Base-by-base conservation (phyloP, 306 rosid genomes). In the Vachellia pachyceras region DNA sequence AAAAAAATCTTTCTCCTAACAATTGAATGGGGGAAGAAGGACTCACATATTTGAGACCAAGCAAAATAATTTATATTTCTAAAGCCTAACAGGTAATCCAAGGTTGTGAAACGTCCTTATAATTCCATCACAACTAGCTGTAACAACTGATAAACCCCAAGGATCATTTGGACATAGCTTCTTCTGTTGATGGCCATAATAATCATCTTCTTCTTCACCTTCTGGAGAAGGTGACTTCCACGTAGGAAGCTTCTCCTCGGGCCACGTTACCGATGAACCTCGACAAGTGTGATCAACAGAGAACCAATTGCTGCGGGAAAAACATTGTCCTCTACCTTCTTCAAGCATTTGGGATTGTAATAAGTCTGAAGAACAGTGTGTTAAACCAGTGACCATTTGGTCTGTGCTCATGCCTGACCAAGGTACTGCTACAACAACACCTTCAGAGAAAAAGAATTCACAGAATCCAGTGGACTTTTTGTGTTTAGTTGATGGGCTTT, bases 41-140 rank as follows among this genome's bases (percentile, higher is more conserved):
- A 17, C 37, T 58, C 17, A 58, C 3, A 23, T 0, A 25, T 25
- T 23, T 58, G 6, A 12, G 41, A 14, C 41, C 6, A 35, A 11
- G 37, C 18, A 29, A 29, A 33, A 33, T 42, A 63, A 63, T 20
- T 14, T 14, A 29, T 29, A 33, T 36, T 35, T 35, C 50, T 91
- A 89, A 69, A 90, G 78, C 70, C 94, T 85, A 73, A 88, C 61
- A 1, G 99, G 98, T 85, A 95, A 79, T 87, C 99, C 97, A 66
- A 91, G 93, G 88, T 95, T 95, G 81, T 93, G 96, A 82, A 91
- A 89, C 57, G 97, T 93, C 71, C 84, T 89, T 72, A 95, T 91
- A 67, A 80, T 89, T 78, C 98, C 98, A 84, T 95, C 96, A 47
- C 72, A 84, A 79, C 92, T 90, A 5, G 93, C 96, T 2, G 97